Evolutionary conservation across 1,139 yeast species (phyloP), one percentile per base, ranked within the genome.

Genomic region (Pneumocystis sp.): DNA sequence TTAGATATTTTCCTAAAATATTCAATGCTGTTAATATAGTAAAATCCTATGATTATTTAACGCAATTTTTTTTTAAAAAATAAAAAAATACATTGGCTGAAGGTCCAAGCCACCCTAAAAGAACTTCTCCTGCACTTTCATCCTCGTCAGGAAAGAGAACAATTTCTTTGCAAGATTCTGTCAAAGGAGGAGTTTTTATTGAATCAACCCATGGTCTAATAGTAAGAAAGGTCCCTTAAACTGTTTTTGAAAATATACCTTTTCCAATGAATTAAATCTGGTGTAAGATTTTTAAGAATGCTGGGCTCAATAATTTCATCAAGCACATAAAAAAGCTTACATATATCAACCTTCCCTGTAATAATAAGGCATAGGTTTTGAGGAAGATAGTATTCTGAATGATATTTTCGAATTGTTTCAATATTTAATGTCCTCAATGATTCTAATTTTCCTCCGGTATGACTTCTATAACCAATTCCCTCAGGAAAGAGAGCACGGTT

Each of bases 141-240:
- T 90, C 97, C 65, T 83, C 81, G 70, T 93, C 97, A 0, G 98
- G 96, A 72, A 93, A 93, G 67, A 84, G 86, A 42, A 90, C 82
- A 10, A 78, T 79, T 63, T 82, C 80, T 21, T 81, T 76, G 17
- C 77, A 72, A 1, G 73, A 71, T 65, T 77, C 70, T 2, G 71
- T 64, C 21, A 80, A 74, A 4, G 80, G 78, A 12, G 78, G 76
- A 59, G 80, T 81, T 15, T 73, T 72, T n/a, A 77, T 75, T 0
- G 93, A 83, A 72, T 90, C 96, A 15, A 90, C 84, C 76, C 91
- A 93, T 17, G 97, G 97, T 68, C 97, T 80, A 57, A 67, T 67
- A 63, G 70, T 67, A 5, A 67, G 50, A 1, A 61, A 66, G 65
- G 74, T 76, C 57, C 73, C 73, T 61, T 80, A 77, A 25, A 73